Conservation (phyloP, 31 red algal species). For the Porphyra umbilicalis region DNA sequence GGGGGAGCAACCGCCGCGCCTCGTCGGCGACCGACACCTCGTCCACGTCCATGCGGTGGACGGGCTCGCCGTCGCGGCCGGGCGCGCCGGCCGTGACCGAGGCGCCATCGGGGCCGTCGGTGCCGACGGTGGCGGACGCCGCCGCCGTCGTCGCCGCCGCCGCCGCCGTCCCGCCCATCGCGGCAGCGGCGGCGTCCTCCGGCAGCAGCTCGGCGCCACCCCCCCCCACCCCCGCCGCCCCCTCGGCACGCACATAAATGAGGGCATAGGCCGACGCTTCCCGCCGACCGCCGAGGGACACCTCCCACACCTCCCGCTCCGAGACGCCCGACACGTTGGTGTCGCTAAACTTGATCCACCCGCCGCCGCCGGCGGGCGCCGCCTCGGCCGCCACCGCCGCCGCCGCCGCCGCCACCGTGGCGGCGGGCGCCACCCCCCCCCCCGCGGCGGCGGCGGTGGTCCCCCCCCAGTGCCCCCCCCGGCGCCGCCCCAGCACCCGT, state of each 20-base stretch:
- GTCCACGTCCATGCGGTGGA: not conserved
- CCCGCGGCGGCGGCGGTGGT: not conserved
- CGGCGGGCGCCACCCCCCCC: not conserved
- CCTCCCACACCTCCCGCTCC: constrained; percentile 65
- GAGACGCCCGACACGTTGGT: constrained; percentile 42
- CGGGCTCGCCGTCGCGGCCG: not conserved
- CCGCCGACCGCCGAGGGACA: constrained; percentile 50
- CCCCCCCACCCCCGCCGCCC: not conserved
- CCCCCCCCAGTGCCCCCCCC: not conserved
- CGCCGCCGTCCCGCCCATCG: not conserved
- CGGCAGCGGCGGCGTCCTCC: not conserved
- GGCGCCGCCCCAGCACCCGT: not conserved
- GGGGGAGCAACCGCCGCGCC: not conserved
- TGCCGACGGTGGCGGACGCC: not conserved
- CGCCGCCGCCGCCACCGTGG: not conserved
- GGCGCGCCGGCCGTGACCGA: not conserved
- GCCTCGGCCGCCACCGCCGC: not conserved
- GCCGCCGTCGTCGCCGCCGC: not conserved
- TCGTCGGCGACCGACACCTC: not conserved
- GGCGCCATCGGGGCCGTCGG: not conserved
- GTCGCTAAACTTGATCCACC: constrained; percentile 87
- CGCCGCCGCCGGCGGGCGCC: not conserved
- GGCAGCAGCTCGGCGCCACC: too few species aligned
- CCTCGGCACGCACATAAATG: constrained; percentile 43
- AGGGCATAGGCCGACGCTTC: constrained; percentile 82